Percentiles rank a stretch among this genome's conserved stretches.
These are phyloP conservation scores for Nakazawaea holstii DNA, from an alignment of 805 yeast genomes.

Conservation along the genomic window DNA sequence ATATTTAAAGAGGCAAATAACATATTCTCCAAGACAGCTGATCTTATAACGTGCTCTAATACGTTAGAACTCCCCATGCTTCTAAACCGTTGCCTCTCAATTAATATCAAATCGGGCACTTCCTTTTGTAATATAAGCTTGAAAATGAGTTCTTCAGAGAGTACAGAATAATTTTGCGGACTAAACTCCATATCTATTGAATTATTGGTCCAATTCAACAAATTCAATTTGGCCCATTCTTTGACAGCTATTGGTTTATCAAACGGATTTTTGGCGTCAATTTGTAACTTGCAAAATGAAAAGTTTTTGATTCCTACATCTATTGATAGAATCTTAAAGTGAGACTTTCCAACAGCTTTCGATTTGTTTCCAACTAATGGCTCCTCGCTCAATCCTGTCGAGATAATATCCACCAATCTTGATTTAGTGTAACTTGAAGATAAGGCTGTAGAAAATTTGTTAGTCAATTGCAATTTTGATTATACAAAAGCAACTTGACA, in stretches of 20 bases:
- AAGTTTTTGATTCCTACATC: constrained; percentile 31
- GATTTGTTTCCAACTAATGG: constrained; percentile 8
- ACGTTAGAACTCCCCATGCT: constrained; percentile 40
- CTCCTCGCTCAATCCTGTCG: not conserved
- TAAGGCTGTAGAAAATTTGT: not conserved
- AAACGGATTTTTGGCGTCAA: not conserved
- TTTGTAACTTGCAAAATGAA: constrained; percentile 21
- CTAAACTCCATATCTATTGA: constrained; percentile 16
- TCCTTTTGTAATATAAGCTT: constrained; percentile 12
- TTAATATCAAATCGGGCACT: constrained; percentile 35
- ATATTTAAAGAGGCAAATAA: constrained; percentile 22
- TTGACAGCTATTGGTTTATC: constrained; percentile 14
- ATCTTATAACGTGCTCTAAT: constrained; percentile 44
- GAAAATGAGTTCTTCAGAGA: constrained; percentile 17
- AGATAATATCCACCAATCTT: constrained; percentile 7
- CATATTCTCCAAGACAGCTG: constrained; percentile 52
- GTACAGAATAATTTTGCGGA: constrained; percentile 22
- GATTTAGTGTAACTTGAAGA: constrained; percentile 12
- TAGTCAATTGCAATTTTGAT: not conserved
- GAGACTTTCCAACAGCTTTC: constrained; percentile 3
- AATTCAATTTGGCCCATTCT: constrained; percentile 29
- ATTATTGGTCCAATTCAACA: constrained; percentile 17
- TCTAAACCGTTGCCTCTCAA: constrained; percentile 56
- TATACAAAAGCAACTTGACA: not conserved
- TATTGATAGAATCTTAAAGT: constrained; percentile 19